A percentile compares a stretch with the other conserved stretches of the same genome.
Evolutionary conservation across 306 rosid genomes (phyloP).

Genomic region (Urtica urens): DNA sequence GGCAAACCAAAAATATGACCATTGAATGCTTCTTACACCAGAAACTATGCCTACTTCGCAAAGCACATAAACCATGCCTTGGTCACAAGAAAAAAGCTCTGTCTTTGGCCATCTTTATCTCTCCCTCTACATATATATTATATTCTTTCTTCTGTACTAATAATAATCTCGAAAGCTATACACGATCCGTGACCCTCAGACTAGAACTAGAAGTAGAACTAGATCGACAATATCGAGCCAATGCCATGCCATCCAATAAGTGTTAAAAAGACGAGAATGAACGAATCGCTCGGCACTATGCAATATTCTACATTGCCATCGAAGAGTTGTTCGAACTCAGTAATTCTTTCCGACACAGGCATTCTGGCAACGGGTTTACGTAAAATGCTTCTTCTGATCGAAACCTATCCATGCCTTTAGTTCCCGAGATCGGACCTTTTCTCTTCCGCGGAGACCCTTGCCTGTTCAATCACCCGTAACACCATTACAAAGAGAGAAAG

Average conservation of each 20-base stretch:
- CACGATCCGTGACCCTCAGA: conserved; percentile 17
- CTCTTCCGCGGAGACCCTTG: conserved; percentile 77
- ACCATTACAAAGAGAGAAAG: not conserved
- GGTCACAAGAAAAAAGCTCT: conserved; percentile 25
- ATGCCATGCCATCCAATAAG: too few species aligned
- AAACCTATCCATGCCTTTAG: conserved; percentile 75
- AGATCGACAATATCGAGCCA: conserved; percentile 7
- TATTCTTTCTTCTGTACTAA: conserved; percentile 13
- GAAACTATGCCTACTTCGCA: conserved; percentile 25
- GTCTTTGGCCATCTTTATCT: not conserved
- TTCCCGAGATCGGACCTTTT: conserved; percentile 83
- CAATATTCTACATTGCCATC: conserved; percentile 14
- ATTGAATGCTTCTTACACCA: conserved; percentile 5
- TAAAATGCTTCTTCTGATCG: conserved; percentile 92
- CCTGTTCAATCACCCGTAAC: conserved; percentile 39
- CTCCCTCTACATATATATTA: conserved; percentile 10
- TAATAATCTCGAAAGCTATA: conserved; percentile 18
- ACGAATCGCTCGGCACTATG: conserved; percentile 6
- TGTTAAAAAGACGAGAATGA: not conserved
- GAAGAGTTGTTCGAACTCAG: conserved; percentile 21
- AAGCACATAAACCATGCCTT: conserved; percentile 15
- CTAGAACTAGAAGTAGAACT: conserved; percentile 8
- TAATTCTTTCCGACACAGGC: conserved; percentile 54
- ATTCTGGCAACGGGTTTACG: conserved; percentile 79
- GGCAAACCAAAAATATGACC: too few species aligned